phyloP scores from a whole-genome alignment of 1,284 basidiomycete species.

The Inonotus hispidus region DNA sequence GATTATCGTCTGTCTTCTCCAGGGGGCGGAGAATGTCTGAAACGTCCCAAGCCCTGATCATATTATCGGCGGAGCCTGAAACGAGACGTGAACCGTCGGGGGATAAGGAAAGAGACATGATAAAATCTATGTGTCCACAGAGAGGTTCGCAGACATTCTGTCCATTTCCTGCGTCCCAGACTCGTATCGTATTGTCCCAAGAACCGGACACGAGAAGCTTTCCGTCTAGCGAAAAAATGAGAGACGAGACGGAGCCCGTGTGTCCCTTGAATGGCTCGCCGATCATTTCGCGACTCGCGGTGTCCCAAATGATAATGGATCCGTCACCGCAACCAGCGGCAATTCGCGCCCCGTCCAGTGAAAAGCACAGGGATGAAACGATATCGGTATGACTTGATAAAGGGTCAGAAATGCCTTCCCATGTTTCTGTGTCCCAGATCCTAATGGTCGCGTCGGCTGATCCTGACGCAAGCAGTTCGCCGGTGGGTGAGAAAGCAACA shows the following conservation, averaged over 20 bases:
- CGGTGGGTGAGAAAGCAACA: neutral
- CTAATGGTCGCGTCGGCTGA: neutral
- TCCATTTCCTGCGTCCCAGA: neutral
- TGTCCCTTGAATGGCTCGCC: neutral
- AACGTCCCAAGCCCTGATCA: conserved; percentile 3
- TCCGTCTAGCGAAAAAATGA: neutral
- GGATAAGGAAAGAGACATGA: conserved; percentile 3
- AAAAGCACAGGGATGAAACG: neutral
- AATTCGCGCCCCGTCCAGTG: neutral
- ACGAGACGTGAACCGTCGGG: neutral
- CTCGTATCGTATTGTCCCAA: neutral
- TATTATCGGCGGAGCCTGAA: conserved; percentile 1
- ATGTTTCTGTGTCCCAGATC: neutral
- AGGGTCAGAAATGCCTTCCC: neutral
- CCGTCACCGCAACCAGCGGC: neutral
- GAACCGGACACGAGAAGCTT: neutral
- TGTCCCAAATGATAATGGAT: conserved; percentile 1
- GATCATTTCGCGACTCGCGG: neutral
- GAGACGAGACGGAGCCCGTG: neutral
- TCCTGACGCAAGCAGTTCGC: neutral
- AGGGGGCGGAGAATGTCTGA: neutral
- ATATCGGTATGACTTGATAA: neutral
- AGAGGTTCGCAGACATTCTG: neutral
- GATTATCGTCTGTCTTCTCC: neutral
- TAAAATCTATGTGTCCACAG: neutral